These are phyloP conservation scores for Ophiostoma pallidulum DNA, from an alignment of 2,329 filamentous ascomycete species.

Conservation along the genomic window DNA sequence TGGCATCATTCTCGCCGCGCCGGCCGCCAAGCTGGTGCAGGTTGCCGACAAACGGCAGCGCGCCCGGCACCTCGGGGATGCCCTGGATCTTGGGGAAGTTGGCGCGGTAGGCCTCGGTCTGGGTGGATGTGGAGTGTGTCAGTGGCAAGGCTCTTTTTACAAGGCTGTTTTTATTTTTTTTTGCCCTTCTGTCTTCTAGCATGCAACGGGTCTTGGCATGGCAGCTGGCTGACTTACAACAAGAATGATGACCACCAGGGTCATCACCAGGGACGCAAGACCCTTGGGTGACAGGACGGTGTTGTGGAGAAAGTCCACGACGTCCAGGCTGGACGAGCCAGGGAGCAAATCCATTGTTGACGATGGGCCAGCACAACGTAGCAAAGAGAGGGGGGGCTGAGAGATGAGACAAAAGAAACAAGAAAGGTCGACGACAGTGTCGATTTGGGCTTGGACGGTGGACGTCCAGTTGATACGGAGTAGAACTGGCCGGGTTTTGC, in stretches of 20 bases:
- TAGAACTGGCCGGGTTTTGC: background rate
- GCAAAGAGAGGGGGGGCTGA: background rate
- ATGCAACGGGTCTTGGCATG: no score
- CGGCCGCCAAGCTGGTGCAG: slow-evolving; percentile 3
- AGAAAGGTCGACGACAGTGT: background rate
- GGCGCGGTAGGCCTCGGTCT: slow-evolving; percentile 5
- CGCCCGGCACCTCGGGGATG: slow-evolving; percentile 5
- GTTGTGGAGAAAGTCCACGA: background rate
- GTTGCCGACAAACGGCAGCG: slow-evolving; percentile 5
- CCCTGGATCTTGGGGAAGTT: slow-evolving; percentile 3
- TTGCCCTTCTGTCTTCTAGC: no score
- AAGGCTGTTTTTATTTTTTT: no score
- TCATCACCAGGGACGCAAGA: background rate
- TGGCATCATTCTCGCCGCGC: slow-evolving; percentile 1
- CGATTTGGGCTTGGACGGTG: no score
- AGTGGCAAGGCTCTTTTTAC: no score
- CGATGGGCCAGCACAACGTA: no score
- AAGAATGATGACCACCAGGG: background rate
- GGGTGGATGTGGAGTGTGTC: background rate
- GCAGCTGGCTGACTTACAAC: background rate
- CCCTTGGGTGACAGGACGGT: slow-evolving; percentile 4
- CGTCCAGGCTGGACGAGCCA: background rate
- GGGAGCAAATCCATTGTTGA: background rate
- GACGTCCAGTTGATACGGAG: no score
- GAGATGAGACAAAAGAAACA: background rate